Conservation (phyloP, 2,329 filamentous ascomycete genomes). For the Westerdykella aurantiaca region DNA sequence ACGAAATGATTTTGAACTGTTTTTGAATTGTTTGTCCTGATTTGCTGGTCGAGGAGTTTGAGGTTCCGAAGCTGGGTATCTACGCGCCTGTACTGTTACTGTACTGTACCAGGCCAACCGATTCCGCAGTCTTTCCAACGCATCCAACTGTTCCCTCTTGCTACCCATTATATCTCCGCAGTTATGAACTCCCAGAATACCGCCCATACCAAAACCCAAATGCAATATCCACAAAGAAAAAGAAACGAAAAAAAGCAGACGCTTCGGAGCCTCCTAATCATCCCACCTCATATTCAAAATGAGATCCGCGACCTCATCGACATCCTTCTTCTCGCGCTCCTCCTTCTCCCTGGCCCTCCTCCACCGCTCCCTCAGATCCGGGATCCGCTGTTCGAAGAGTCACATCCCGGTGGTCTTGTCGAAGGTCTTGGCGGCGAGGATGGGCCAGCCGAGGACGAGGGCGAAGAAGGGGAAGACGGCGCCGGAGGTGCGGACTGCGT, state of each 20-base stretch:
- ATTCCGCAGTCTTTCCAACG: no score
- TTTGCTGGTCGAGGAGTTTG: no score
- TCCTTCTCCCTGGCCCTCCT: constrained; percentile 2
- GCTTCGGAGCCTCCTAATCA: no score
- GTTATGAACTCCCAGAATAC: constrained; percentile 1
- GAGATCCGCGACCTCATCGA: constrained; percentile 19
- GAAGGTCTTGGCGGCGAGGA: constrained; percentile 21
- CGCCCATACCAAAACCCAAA: not conserved
- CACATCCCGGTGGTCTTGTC: constrained; percentile 25
- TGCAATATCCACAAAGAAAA: constrained; percentile 4
- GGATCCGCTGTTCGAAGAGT: constrained; percentile 17
- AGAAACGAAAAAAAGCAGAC: no score
- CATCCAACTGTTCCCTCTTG: no score
- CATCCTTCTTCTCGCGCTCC: constrained; percentile 5
- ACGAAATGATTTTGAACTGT: no score
- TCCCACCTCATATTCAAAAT: constrained; percentile 29
- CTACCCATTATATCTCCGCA: no score
- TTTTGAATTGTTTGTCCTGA: no score
- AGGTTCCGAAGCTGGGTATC: no score
- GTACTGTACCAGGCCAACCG: no score
- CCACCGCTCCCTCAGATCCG: constrained; percentile 5
- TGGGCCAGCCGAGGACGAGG: constrained; percentile 30
- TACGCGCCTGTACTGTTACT: no score
- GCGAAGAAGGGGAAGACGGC: constrained; percentile 26
- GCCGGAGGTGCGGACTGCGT: constrained; percentile 16